Evolutionary conservation across 139 green algal genomes (phyloP), one percentile per base, ranked within the genome.

Genomic region (Micractinium conductrix): DNA sequence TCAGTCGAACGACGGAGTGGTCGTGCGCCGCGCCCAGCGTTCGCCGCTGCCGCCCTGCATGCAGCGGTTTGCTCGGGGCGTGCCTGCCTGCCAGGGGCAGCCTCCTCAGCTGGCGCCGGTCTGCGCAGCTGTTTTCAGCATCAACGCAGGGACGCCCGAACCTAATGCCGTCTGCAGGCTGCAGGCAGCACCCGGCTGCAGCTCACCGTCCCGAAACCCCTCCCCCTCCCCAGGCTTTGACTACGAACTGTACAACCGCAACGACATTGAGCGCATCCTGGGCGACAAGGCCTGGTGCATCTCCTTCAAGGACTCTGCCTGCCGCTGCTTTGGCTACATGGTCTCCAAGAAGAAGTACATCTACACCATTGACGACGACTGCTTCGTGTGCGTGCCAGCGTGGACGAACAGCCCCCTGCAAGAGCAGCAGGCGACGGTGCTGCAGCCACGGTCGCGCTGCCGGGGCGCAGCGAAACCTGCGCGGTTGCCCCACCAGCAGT

Each of bases 181-280:
- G 48, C 48, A 10, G 48, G 10, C 48, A 58, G 48, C 12, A 10
- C 16, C 48, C 48, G 48, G 48, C 48, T 16, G 12, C 48, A 24
- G 48, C 48, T 35, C 60, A 37, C 24, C 60, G 8, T n/a, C 60
- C 26, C 26, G 4, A 74, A 33, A 72, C n/a, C 3, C 30, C 62
- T 10, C 30, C 14, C 65, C 8, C 44, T 3, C 44, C 30, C 35
- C 80, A 85, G 95, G 96, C 40, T 99, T 98, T 83, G 90, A 97
- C 81, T 98, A 98, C 71, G 95, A 99, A 83, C 86, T 99, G 45
- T 98, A 98, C 91, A 99, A 95, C 81, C 88, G 96, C 58, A 95
- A 92, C 43, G 96, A 99, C 85, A 99, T 99, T 73, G 97, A 99
- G 85, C 90, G 90, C 55, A 95, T 99, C n/a, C 88, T 99, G 33